Evolutionary conservation across 345 rosid genomes (phyloP), one percentile per base, ranked within the genome.

Genomic region (Moringa oleifera): DNA sequence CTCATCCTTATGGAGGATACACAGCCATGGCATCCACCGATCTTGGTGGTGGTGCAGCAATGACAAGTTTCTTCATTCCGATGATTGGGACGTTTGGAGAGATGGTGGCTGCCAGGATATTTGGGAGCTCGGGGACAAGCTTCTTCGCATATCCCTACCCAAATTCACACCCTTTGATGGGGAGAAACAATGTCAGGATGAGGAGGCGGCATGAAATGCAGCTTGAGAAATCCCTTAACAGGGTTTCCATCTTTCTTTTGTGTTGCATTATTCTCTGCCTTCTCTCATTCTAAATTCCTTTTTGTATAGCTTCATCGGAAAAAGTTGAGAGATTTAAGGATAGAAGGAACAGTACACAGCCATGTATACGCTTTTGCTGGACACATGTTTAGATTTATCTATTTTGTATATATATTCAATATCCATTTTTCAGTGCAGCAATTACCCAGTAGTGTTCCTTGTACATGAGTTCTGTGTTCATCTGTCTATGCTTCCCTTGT

Each of bases 201-300:
- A 72, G 95, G 61, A 81, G 95, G 80, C 91, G 75, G n/a, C n/a
- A n/a, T 58, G 95, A 88, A 63, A 75, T 86, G 80, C 86, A 81
- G 69, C 66, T 71, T 22, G 81, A 83, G 37, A 88, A 78, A 71
- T 93, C 91, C 20, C 81, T 93, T 64, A 79, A 80, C 69, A 82
- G 97, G 81, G 80, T 90, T 67, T 79, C 92, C 0, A 59, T 86
- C 65, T 93, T 88, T 77, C 77, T 93, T 55, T 71, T 80, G 65
- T 86, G 91, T 58, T 93, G 96, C 82, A 62, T 86, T 50, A 19
- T 90, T 41, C 69, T 93, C 16, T 93, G 97, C 64, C 96, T 90
- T 23, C 68, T 93, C 7, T 73, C 85, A 65, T 91, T 91, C 75
- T 91, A 76, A 84, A 41, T 41, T 51, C 15, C 21, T 20, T 33